These are phyloP conservation scores for Erythrophleum ivorense DNA, from an alignment of 331 rosid genomes.

Conservation along the genomic window DNA sequence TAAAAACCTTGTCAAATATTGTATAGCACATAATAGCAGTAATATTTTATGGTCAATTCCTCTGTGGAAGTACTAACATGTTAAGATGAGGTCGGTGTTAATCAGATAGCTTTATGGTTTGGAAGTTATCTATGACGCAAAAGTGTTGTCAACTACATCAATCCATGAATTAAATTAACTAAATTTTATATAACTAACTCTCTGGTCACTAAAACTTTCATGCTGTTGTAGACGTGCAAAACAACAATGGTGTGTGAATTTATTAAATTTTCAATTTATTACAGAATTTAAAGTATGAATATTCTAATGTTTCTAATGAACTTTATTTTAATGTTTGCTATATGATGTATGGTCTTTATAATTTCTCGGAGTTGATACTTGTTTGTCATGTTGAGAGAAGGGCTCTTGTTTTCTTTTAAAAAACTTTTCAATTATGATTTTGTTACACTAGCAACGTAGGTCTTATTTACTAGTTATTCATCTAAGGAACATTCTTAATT, in stretches of 20 bases:
- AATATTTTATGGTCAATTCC: background rate
- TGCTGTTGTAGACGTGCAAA: background rate
- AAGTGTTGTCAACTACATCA: background rate
- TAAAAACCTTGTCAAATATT: background rate
- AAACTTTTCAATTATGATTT: background rate
- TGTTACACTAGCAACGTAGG: background rate
- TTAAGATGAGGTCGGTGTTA: background rate
- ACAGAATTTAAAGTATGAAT: background rate
- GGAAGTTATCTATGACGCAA: background rate
- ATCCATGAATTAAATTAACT: background rate
- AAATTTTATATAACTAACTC: background rate
- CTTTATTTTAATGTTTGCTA: background rate
- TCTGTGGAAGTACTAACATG: slow-evolving; percentile 1
- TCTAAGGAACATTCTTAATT: slow-evolving; percentile 2
- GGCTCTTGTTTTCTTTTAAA: background rate
- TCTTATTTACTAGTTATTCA: background rate
- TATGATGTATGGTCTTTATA: background rate
- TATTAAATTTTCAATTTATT: background rate
- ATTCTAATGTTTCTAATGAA: background rate
- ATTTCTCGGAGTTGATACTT: background rate
- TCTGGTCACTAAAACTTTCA: background rate
- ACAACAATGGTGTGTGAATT: background rate
- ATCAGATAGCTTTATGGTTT: background rate
- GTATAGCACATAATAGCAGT: background rate
- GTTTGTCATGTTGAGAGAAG: background rate